A percentile compares a stretch with the other conserved stretches of the same genome.
Evolutionary conservation across 345 rosid species (phyloP).

Genomic region (Sonneratia alba): DNA sequence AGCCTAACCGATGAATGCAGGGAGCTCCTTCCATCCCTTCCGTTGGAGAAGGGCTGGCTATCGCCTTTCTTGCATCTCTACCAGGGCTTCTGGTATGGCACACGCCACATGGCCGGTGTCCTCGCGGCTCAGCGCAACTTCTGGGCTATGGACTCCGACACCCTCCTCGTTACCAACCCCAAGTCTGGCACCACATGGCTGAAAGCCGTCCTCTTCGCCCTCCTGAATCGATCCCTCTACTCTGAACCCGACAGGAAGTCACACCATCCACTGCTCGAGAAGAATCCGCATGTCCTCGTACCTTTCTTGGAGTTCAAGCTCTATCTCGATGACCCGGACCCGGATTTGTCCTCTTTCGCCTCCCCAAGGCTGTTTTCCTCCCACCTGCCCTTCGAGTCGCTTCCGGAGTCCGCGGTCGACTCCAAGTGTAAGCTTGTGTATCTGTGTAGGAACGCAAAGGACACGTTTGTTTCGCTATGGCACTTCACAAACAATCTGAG

Average conservation of each 20-base stretch:
- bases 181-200: conserved; percentile 21
- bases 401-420: conserved; percentile 7
- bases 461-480: conserved; percentile 15
- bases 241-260: background rate
- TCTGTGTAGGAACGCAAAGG: conserved; percentile 15
- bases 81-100: conserved; percentile 11
- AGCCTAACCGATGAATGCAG: conserved; percentile 7
- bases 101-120: conserved; percentile 3
- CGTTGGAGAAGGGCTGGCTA: conserved; percentile 5
- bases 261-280: conserved; percentile 5
- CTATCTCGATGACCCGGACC: conserved; percentile 8
- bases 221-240: conserved; percentile 1
- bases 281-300: conserved; percentile 11
- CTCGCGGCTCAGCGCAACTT: conserved; percentile 6
- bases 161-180: conserved; percentile 14
- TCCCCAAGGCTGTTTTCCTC: conserved; percentile 10
- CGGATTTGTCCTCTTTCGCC: conserved; percentile 10
- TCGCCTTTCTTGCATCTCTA: background rate
- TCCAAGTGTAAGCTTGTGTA: conserved; percentile 13
- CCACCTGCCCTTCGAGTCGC: conserved; percentile 9
- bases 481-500: conserved; percentile 13
- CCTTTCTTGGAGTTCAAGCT: conserved; percentile 10
- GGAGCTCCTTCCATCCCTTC: conserved; percentile 8
- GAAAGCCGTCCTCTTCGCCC: conserved; percentile 14
- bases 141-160: conserved; percentile 9